Percentiles rank a stretch among this genome's conserved stretches.
These are phyloP conservation scores for Ziziphus jujuba DNA, from an alignment of 306 rosid species.

Conservation along the genomic window DNA sequence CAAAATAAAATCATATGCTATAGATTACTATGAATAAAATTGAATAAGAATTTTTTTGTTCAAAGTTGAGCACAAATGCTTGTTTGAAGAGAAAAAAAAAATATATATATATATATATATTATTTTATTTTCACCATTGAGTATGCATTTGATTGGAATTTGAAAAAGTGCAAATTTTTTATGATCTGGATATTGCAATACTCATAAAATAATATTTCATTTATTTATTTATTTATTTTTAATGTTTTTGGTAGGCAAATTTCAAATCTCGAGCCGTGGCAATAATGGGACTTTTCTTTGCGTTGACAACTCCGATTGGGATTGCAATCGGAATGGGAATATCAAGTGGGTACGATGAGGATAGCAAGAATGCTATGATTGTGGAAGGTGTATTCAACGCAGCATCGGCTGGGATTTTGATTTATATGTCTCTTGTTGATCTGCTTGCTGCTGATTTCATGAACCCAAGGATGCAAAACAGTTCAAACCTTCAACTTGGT, in stretches of 20 bases:
- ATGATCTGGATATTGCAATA: too few species aligned
- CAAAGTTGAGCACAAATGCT: too few species aligned
- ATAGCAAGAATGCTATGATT: slow-evolving; percentile 45
- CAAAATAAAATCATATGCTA: too few species aligned
- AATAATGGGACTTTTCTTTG: slow-evolving; percentile 50
- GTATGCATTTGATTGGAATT: too few species aligned
- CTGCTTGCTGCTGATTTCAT: slow-evolving; percentile 39
- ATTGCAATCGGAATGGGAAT: slow-evolving; percentile 58
- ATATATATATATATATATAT: too few species aligned
- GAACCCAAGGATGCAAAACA: slow-evolving; percentile 36
- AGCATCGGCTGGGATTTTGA: slow-evolving; percentile 60
- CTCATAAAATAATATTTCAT: not conserved
- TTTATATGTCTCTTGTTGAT: slow-evolving; percentile 64
- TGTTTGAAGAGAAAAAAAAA: too few species aligned
- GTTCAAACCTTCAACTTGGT: slow-evolving; percentile 23
- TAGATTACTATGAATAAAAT: too few species aligned
- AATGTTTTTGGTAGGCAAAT: slow-evolving; percentile 34
- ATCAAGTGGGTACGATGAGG: slow-evolving; percentile 36
- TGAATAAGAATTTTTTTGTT: too few species aligned
- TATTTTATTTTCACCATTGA: too few species aligned
- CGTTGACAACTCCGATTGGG: slow-evolving; percentile 57
- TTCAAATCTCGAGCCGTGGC: slow-evolving; percentile 27
- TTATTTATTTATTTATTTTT: not conserved
- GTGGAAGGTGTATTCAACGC: slow-evolving; percentile 54
- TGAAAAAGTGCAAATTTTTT: too few species aligned